Percentiles rank a stretch among this genome's conserved stretches.
Conservation (phyloP, 139 green algal genomes). For the Tetradesmus lagerheimii region DNA sequence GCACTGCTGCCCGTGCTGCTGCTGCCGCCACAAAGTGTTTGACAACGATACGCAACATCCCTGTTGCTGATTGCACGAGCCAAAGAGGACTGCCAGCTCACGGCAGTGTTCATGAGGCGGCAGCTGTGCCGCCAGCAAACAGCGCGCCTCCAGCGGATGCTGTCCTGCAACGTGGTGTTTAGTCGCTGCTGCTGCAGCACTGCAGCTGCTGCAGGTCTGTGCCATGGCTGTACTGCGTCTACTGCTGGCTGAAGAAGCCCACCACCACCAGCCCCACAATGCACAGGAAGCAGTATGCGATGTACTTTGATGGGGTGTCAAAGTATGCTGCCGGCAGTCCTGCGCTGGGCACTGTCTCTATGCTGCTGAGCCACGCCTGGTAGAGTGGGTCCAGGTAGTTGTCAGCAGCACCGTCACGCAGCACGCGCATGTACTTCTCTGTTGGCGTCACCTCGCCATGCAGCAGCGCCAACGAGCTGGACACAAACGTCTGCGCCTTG, state of each 20-base stretch:
- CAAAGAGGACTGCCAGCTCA: too few species aligned
- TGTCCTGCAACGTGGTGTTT: too few species aligned
- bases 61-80: neutral
- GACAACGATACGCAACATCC: neutral
- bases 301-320: conserved; percentile 59
- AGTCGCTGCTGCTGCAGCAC: neutral
- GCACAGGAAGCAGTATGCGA: conserved; percentile 56
- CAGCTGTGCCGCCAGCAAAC: neutral
- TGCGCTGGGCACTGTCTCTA: conserved; percentile 39
- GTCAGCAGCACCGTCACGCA: conserved; percentile 60
- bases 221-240: neutral
- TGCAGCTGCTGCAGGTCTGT: neutral
- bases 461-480: conserved; percentile 41
- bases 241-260: conserved; percentile 52
- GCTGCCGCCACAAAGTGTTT: neutral
- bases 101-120: too few species aligned
- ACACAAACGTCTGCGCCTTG: conserved; percentile 54
- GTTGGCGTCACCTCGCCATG: conserved; percentile 52
- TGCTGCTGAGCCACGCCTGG: conserved; percentile 51
- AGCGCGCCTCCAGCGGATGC: too few species aligned
- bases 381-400: conserved; percentile 66
- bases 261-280: conserved; percentile 39
- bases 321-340: conserved; percentile 61
- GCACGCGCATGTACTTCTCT: conserved; percentile 54
- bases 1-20: neutral